These are phyloP conservation scores for Rhodotorula sp. DNA, from an alignment of 1,284 basidiomycete genomes.

Conservation along the genomic window DNA sequence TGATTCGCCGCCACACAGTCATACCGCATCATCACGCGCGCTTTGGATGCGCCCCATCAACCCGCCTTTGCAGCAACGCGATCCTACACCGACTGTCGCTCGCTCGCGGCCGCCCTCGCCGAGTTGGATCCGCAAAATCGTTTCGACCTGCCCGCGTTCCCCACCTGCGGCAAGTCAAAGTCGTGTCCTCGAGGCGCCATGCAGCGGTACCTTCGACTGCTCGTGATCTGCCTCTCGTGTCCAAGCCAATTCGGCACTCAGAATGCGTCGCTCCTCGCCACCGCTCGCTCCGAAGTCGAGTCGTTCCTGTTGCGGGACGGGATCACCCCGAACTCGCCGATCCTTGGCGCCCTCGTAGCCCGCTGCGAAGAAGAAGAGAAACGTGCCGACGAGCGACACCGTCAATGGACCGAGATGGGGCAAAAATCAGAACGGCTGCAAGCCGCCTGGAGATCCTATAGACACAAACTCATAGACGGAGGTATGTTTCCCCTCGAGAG, in stretches of 20 bases:
- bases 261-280: slow-evolving; percentile 1
- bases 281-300: slow-evolving; percentile 27
- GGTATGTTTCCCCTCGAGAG: slow-evolving; percentile 3
- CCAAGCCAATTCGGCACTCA: too few relatives aligned
- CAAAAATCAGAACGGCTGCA: slow-evolving; percentile 18
- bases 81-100: slow-evolving; percentile 2
- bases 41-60: slow-evolving; percentile 2
- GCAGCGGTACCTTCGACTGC: slow-evolving; percentile 29
- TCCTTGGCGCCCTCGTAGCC: background rate
- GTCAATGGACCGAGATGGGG: slow-evolving; percentile 23
- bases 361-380: slow-evolving; percentile 13
- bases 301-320: slow-evolving; percentile 28
- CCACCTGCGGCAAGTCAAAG: background rate
- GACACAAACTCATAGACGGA: slow-evolving; percentile 25
- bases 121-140: slow-evolving; percentile 15
- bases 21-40: slow-evolving; percentile 25
- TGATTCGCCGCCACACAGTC: background rate
- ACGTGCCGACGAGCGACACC: slow-evolving; percentile 2
- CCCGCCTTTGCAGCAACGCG: slow-evolving; percentile 11
- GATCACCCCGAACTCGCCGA: background rate
- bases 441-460: slow-evolving; percentile 32
- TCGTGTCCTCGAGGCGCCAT: slow-evolving; percentile 5
- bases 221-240: slow-evolving; percentile 34
- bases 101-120: slow-evolving; percentile 9
- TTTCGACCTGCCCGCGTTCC: slow-evolving; percentile 25